Conservation (phyloP, 176 grass and related monocot species). For the Oryza officinalis region DNA sequence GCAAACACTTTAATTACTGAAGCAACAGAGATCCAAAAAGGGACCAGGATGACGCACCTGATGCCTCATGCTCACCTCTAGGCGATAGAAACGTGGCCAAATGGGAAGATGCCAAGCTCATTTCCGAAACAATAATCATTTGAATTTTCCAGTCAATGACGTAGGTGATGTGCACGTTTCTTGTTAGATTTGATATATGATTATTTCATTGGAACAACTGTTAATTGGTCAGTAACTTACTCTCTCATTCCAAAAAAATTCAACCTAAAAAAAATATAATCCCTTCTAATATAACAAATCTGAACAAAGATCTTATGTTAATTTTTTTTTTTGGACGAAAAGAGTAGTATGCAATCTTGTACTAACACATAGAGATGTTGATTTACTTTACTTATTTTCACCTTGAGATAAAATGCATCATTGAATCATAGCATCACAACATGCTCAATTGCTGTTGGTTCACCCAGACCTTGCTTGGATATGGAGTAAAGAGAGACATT, state of each 20-base stretch:
- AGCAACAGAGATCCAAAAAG: too few relatives aligned
- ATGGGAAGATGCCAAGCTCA: not conserved
- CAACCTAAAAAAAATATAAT: too few relatives aligned
- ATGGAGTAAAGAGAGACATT: not conserved
- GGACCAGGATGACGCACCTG: not conserved
- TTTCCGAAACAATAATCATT: not conserved
- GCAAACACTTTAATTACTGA: not conserved
- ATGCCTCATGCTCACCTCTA: conserved; percentile 1
- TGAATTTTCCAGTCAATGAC: not conserved
- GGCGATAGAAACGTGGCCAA: conserved; percentile 13
- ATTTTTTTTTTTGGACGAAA: too few relatives aligned
- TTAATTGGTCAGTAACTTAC: not conserved
- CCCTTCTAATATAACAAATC: too few relatives aligned
- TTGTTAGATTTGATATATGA: conserved; percentile 7
- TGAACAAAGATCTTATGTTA: too few relatives aligned
- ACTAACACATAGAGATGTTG: not conserved
- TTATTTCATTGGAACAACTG: not conserved
- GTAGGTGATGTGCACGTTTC: conserved; percentile 3
- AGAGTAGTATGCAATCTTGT: not conserved
- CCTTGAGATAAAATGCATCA: too few relatives aligned
- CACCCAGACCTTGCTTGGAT: not conserved
- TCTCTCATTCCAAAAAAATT: too few relatives aligned
- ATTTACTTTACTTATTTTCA: too few relatives aligned
- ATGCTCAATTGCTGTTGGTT: not conserved
- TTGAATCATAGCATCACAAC: not conserved